Conservation (phyloP, 441 rosid species). For the Populus hybrid region DNA sequence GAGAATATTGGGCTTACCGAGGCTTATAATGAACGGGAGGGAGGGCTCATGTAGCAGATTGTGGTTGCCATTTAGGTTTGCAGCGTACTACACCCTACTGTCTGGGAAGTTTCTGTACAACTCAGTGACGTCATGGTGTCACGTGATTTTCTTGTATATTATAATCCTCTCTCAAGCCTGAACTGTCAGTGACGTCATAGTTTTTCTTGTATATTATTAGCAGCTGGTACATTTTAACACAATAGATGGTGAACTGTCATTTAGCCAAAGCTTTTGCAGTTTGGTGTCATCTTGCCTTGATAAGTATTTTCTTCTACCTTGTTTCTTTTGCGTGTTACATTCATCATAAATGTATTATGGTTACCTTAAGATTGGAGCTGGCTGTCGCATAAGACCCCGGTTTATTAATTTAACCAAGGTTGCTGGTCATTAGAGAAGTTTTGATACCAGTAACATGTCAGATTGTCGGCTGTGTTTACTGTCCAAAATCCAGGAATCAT, state of each 20-base stretch:
- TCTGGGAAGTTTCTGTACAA: not conserved
- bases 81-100: not conserved
- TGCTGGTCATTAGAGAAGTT: not conserved
- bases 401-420: not conserved
- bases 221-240: too few species aligned
- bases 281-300: not conserved
- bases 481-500: not conserved
- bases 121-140: not conserved
- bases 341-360: not conserved
- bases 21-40: not conserved
- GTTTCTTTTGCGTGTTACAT: not conserved
- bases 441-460: not conserved
- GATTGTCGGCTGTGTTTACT: not conserved
- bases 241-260: not conserved
- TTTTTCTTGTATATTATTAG: too few species aligned
- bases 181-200: too few species aligned
- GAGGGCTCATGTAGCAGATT: not conserved
- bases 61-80: too few species aligned
- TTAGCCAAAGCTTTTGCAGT: not conserved
- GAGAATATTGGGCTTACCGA: not conserved
- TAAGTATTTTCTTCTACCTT: not conserved
- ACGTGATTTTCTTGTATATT: not conserved
- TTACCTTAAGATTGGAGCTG: not conserved
- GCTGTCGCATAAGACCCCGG: not conserved
- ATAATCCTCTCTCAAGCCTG: not conserved